Evolutionary conservation across 225 moss, liverwort and hornwort genomes (phyloP), one percentile per base, ranked within the genome.

Genomic region (Pseudisothecium myosuroides): DNA sequence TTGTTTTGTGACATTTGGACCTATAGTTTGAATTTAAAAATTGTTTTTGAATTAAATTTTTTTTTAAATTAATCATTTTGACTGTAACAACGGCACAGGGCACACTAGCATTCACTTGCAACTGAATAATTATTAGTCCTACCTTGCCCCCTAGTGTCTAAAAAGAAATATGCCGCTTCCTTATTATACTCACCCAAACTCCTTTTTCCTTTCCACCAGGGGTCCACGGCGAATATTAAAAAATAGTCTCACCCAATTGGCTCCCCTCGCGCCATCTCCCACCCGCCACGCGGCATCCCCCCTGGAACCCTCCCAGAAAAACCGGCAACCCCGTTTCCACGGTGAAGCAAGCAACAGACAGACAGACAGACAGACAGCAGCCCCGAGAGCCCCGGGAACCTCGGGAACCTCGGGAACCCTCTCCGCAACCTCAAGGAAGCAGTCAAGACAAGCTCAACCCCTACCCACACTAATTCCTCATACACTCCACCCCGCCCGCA

Each of bases 71-170:
- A n/a, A n/a, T n/a, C n/a, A n/a, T n/a, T n/a, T n/a, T n/a, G n/a
- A n/a, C 7, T 0, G 3, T 16, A 17, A 1, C 32, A 68, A n/a
- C 7, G 12, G 2, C n/a, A 69, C 4, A 26, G 1, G 24, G 8
- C 6, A 17, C 29, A 74, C 17, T 17, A 11, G 12, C 14, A 58
- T 61, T 58, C 41, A 2, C 29, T 39, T 23, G 39, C n/a, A n/a
- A n/a, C n/a, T n/a, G 26, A 10, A 47, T 74, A 45, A 82, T 16
- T 15, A 65, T 17, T 11, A 37, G 5, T 37, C 65, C 83, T 63
- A 63, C 50, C 47, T 34, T 66, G 17, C 3, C 26, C 81, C 65
- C n/a, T 50, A 83, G 50, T 52, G n/a, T 47, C 13, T 28, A 7
- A 41, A 56, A 69, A 69, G 68, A 55, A 69, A 56, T 67, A 68